Conservation (phyloP, 352 stramenopile species). For the Globisporangium okanoganense region DNA sequence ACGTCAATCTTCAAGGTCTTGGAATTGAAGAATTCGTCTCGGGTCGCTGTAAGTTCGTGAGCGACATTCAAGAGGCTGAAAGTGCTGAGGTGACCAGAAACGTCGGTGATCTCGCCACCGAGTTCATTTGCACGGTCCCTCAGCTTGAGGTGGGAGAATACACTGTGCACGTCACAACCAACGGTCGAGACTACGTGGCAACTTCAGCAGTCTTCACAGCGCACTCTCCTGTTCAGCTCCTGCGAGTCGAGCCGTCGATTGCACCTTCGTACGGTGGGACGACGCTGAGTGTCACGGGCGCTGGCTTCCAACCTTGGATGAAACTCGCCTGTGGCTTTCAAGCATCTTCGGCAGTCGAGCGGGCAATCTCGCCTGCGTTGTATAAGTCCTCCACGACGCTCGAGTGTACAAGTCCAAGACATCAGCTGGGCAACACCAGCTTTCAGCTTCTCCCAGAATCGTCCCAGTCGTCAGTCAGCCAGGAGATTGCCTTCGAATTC, state of each 20-base stretch:
- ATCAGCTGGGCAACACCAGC: slow-evolving; percentile 9
- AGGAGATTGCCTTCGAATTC: slow-evolving; percentile 22
- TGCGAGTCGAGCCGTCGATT: slow-evolving; percentile 18
- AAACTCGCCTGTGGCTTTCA: slow-evolving; percentile 32
- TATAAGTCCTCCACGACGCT: slow-evolving; percentile 25
- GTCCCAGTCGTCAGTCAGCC: slow-evolving; percentile 13
- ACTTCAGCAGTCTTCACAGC: slow-evolving; percentile 18
- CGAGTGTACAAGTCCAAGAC: slow-evolving; percentile 17
- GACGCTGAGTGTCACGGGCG: slow-evolving; percentile 22
- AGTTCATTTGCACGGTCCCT: slow-evolving; percentile 22
- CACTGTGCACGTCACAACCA: slow-evolving; percentile 29
- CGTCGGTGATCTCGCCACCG: neutral
- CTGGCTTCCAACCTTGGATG: slow-evolving; percentile 42
- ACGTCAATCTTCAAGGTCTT: slow-evolving; percentile 12
- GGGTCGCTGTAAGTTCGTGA: slow-evolving; percentile 9
- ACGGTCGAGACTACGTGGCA: slow-evolving; percentile 30
- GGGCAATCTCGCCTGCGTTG: slow-evolving; percentile 15
- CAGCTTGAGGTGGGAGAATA: slow-evolving; percentile 23
- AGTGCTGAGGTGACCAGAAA: neutral
- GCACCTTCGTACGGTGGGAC: slow-evolving; percentile 15
- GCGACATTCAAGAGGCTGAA: neutral
- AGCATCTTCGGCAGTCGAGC: slow-evolving; percentile 4
- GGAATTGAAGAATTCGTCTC: neutral
- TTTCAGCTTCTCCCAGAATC: slow-evolving; percentile 29
- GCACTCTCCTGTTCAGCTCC: slow-evolving; percentile 22